Percentiles rank a stretch among this genome's conserved stretches.
phyloP scores from a whole-genome alignment of 495 filamentous ascomycete genomes.

The Bathelium albidoporum region DNA sequence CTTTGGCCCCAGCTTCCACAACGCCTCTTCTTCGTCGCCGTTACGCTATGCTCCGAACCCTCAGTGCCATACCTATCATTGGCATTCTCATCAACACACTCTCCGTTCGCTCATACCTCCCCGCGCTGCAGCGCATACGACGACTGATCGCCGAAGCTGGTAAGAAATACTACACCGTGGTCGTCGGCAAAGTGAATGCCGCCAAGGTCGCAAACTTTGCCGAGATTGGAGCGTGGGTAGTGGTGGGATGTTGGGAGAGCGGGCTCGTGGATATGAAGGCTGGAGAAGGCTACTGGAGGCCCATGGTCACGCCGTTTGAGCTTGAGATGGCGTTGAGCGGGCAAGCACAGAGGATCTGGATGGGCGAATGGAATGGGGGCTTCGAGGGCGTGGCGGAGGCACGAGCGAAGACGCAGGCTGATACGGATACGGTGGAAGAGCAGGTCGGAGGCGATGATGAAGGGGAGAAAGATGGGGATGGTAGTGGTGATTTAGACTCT shows the following conservation, averaged over 20 bases:
- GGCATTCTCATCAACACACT: slow-evolving; percentile 94
- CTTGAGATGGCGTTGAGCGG: slow-evolving; percentile 59
- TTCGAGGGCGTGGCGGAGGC: slow-evolving; percentile 28
- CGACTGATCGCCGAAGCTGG: slow-evolving; percentile 59
- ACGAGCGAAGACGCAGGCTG: slow-evolving; percentile 13
- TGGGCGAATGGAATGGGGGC: slow-evolving; percentile 36
- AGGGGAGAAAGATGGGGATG: slow-evolving; percentile 16
- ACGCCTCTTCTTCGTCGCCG: slow-evolving; percentile 61
- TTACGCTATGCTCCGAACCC: slow-evolving; percentile 74
- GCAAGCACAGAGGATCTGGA: slow-evolving; percentile 52
- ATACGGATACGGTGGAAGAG: slow-evolving; percentile 16
- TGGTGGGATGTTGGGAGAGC: slow-evolving; percentile 97
- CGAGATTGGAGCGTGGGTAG: slow-evolving; percentile 92
- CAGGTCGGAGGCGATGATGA: slow-evolving; percentile 7
- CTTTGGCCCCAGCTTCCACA: slow-evolving; percentile 41
- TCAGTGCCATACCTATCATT: slow-evolving; percentile 71
- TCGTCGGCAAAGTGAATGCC: slow-evolving; percentile 91
- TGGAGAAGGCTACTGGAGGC: slow-evolving; percentile 73
- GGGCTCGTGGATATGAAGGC: slow-evolving; percentile 53
- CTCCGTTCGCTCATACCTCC: slow-evolving; percentile 78
- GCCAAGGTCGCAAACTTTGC: slow-evolving; percentile 94
- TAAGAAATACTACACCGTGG: slow-evolving; percentile 91
- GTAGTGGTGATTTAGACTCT: slow-evolving; percentile 41
- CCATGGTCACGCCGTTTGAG: slow-evolving; percentile 89
- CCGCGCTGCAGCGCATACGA: slow-evolving; percentile 63